Evolutionary conservation across 2,329 filamentous ascomycete genomes (phyloP).

Genomic region (Paecilomyces dactylethromorphus): DNA sequence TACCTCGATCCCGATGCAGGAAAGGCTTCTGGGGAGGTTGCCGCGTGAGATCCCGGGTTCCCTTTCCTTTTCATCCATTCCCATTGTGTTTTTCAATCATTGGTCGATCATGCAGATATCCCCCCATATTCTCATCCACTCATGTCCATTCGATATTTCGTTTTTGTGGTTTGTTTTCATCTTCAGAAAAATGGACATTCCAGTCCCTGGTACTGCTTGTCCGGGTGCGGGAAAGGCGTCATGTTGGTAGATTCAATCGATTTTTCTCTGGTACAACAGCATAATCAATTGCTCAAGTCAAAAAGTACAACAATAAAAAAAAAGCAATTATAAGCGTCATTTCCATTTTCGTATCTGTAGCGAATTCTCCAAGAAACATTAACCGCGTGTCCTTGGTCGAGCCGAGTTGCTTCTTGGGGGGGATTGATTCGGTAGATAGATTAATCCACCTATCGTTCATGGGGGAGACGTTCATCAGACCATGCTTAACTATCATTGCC

Average conservation of each 20-base stretch:
- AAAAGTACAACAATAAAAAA: background rate
- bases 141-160: too few species aligned
- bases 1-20: conserved; percentile 73
- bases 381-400: background rate
- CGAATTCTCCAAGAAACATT: background rate
- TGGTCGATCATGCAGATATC: background rate
- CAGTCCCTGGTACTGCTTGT: background rate
- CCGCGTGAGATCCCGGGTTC: conserved; percentile 9
- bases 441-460: background rate
- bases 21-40: conserved; percentile 28
- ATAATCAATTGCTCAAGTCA: background rate
- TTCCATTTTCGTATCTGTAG: background rate
- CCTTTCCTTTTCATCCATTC: background rate
- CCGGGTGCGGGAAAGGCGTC: background rate
- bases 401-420: too few species aligned
- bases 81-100: background rate
- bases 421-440: too few species aligned
- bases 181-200: background rate
- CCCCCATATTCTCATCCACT: background rate
- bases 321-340: background rate
- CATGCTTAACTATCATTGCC: background rate
- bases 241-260: background rate
- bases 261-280: background rate
- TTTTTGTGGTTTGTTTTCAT: background rate
- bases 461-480: background rate